These are phyloP conservation scores for Celoporthe dispersa DNA, from an alignment of 2,329 filamentous ascomycete species.

Conservation along the genomic window DNA sequence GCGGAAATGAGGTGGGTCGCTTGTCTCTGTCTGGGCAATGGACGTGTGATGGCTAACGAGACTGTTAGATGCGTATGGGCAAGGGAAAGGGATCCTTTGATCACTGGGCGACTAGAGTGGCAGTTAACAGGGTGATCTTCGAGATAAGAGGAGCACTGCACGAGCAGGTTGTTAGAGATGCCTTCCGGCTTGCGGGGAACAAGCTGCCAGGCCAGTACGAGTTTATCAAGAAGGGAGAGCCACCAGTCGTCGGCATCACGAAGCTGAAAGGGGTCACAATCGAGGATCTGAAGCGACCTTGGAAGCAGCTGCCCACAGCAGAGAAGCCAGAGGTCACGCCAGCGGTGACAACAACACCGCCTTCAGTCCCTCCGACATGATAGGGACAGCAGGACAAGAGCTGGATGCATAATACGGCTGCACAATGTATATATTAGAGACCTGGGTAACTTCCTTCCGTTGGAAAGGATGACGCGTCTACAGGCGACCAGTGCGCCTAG, in stretches of 20 bases:
- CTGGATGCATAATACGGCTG: conserved; percentile 30
- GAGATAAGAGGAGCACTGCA: conserved; percentile 91
- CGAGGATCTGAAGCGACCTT: conserved; percentile 80
- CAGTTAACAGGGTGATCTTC: conserved; percentile 89
- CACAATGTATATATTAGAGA: conserved; percentile 15
- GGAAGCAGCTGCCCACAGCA: conserved; percentile 64
- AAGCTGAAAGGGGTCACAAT: conserved; percentile 80
- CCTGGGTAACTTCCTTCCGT: not conserved
- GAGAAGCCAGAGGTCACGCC: conserved; percentile 42
- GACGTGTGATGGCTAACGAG: conserved; percentile 10
- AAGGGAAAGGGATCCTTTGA: conserved; percentile 98
- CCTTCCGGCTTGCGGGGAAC: conserved; percentile 89
- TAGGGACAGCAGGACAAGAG: conserved; percentile 36
- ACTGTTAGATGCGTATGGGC: conserved; percentile 82
- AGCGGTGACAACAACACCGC: conserved; percentile 38
- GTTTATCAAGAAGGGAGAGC: conserved; percentile 90
- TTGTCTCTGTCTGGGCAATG: not conserved
- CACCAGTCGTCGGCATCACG: conserved; percentile 88
- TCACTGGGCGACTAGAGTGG: conserved; percentile 89
- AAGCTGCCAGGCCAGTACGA: conserved; percentile 93
- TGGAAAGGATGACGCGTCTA: not conserved
- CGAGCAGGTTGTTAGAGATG: conserved; percentile 92
- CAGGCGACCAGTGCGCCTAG: not conserved
- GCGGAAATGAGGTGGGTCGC: conserved; percentile 79
- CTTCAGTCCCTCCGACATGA: conserved; percentile 40